These are phyloP conservation scores for Eimeria sp. DNA, from an alignment of 169 alveolate genomes.

Conservation along the genomic window DNA sequence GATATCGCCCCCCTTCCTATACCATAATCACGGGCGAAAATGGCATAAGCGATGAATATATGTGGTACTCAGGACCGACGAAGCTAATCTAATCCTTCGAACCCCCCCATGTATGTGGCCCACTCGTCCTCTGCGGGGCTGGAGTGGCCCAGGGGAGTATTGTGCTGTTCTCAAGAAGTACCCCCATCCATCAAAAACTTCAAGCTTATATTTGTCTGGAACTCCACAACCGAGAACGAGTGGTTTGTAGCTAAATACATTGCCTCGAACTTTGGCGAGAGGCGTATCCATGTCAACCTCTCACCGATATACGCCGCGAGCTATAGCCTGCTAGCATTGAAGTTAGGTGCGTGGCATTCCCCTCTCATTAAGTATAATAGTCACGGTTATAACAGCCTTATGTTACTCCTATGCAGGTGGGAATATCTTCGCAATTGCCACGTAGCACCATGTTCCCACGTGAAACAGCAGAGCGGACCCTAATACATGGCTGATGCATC, in stretches of 20 bases:
- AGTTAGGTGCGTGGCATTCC: constrained; percentile 47
- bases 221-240: not conserved
- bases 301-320: constrained; percentile 55
- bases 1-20: not conserved
- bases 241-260: not conserved
- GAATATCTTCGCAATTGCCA: constrained; percentile 21
- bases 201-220: constrained; percentile 14
- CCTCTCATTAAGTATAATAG: not conserved
- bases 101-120: constrained; percentile 19
- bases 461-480: not conserved
- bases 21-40: not conserved
- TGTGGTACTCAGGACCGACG: not conserved
- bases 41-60: not conserved
- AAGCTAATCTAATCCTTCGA: not conserved
- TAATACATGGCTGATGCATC: not conserved
- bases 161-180: not conserved
- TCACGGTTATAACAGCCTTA: not conserved
- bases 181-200: not conserved
- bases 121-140: constrained; percentile 59
- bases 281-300: constrained; percentile 41
- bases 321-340: constrained; percentile 35
- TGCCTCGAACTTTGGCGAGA: not conserved
- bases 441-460: not conserved
- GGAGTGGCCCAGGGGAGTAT: constrained; percentile 47
- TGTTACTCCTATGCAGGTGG: not conserved